Percentiles rank a stretch among this genome's conserved stretches.
Evolutionary conservation across 306 rosid genomes (phyloP).

Genomic region (Pterocarpus macrocarpus): DNA sequence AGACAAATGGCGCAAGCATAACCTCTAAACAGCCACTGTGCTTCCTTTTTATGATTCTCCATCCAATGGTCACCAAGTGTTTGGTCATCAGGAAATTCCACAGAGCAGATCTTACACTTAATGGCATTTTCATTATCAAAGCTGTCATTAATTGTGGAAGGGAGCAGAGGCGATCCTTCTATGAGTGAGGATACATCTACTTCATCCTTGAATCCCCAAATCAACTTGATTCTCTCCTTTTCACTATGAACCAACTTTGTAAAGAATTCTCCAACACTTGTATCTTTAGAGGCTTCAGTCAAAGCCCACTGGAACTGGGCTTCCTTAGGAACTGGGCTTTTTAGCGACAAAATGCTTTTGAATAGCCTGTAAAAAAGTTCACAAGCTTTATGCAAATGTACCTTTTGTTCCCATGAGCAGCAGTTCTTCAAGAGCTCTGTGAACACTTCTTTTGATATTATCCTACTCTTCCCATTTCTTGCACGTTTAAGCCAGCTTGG

Average conservation of each 20-base stretch:
- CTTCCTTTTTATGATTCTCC: slow-evolving; percentile 85
- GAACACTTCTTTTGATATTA: slow-evolving; percentile 86
- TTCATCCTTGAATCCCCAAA: slow-evolving; percentile 74
- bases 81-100: slow-evolving; percentile 67
- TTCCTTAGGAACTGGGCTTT: slow-evolving; percentile 78
- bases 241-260: slow-evolving; percentile 70
- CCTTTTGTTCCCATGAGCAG: slow-evolving; percentile 61
- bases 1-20: slow-evolving; percentile 90
- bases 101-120: slow-evolving; percentile 75
- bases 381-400: slow-evolving; percentile 76
- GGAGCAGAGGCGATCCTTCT: slow-evolving; percentile 60
- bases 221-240: slow-evolving; percentile 67
- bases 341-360: slow-evolving; percentile 71
- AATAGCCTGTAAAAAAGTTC: slow-evolving; percentile 80
- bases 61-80: slow-evolving; percentile 85
- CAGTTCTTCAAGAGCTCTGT: slow-evolving; percentile 69
- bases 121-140: slow-evolving; percentile 53
- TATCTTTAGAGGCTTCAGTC: slow-evolving; percentile 78
- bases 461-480: slow-evolving; percentile 82
- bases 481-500: slow-evolving; percentile 93
- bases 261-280: slow-evolving; percentile 64
- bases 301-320: slow-evolving; percentile 86
- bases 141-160: slow-evolving; percentile 49
- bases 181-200: slow-evolving; percentile 51
- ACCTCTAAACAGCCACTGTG: slow-evolving; percentile 85